Evolutionary conservation across 1,139 yeast species (phyloP).

Genomic region (Taphrina sp.): DNA sequence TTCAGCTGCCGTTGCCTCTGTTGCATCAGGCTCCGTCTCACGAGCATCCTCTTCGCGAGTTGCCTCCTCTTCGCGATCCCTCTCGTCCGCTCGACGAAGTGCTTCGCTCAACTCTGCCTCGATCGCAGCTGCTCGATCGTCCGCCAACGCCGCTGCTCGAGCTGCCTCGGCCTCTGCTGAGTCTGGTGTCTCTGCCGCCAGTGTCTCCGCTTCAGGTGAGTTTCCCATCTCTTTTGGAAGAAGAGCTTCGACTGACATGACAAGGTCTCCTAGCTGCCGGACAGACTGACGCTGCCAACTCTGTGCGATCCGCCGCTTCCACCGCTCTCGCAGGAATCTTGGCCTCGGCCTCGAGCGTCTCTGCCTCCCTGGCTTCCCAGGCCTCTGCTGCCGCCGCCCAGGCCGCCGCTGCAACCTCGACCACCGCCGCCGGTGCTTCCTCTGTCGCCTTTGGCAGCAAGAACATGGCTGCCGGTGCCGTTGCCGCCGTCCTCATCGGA

Average conservation of each 20-base stretch:
- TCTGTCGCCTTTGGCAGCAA: neutral
- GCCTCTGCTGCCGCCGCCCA: slow-evolving; percentile 25
- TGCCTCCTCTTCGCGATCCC: slow-evolving; percentile 1
- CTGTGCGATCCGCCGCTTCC: slow-evolving; percentile 29
- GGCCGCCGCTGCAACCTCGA: slow-evolving; percentile 20
- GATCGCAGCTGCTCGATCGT: slow-evolving; percentile 23
- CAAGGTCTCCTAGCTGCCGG: slow-evolving; percentile 21
- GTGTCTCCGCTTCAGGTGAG: slow-evolving; percentile 26
- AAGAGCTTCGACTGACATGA: neutral
- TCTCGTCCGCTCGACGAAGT: slow-evolving; percentile 2
- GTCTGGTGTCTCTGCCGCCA: slow-evolving; percentile 11
- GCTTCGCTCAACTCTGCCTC: slow-evolving; percentile 11
- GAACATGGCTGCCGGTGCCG: slow-evolving; percentile 21
- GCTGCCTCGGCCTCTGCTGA: slow-evolving; percentile 14
- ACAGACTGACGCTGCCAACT: slow-evolving; percentile 17
- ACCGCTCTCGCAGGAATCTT: slow-evolving; percentile 26
- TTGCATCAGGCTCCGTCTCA: slow-evolving; percentile 3
- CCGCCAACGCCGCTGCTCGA: slow-evolving; percentile 6
- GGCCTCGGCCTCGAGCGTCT: slow-evolving; percentile 23
- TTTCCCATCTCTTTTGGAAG: neutral
- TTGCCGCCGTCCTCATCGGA: slow-evolving; percentile 27
- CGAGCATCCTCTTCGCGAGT: slow-evolving; percentile 10
- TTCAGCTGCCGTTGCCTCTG: slow-evolving; percentile 3
- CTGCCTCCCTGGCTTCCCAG: slow-evolving; percentile 21
- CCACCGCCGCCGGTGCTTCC: slow-evolving; percentile 12